Evolutionary conservation across 768 basidiomycete species (phyloP).

Genomic region (Agrocybe pediades): DNA sequence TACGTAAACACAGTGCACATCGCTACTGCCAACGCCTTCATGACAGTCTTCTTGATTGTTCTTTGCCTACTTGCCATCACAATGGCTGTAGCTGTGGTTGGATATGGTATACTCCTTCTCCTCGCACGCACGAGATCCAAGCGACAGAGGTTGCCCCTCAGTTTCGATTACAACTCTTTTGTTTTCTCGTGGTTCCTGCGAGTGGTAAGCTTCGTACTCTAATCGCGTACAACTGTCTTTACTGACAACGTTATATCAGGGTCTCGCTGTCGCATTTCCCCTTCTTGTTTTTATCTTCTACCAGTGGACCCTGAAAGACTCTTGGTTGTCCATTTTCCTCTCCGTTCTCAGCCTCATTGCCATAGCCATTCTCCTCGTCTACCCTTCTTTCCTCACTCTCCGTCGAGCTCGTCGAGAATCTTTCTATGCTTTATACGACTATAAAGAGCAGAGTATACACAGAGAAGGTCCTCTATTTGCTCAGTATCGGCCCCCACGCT

Average conservation of each 20-base stretch:
- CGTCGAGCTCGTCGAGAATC: conserved; percentile 39
- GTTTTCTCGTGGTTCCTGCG: conserved; percentile 65
- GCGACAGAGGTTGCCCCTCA: conserved; percentile 17
- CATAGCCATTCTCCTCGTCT: conserved; percentile 48
- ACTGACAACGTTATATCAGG: conserved; percentile 34
- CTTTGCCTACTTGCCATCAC: conserved; percentile 71
- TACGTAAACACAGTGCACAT: conserved; percentile 79
- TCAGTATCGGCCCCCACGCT: conserved; percentile 66
- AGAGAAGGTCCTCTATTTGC: conserved; percentile 63
- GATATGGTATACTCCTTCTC: conserved; percentile 44
- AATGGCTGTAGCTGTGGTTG: conserved; percentile 49
- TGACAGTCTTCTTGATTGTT: conserved; percentile 79
- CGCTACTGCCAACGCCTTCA: conserved; percentile 85
- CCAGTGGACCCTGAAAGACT: conserved; percentile 91
- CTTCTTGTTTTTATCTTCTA: conserved; percentile 79
- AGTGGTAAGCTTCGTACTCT: conserved; percentile 48
- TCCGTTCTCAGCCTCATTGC: conserved; percentile 69
- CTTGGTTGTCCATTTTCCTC: conserved; percentile 81
- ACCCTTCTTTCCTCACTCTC: conserved; percentile 50
- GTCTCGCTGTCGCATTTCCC: conserved; percentile 66
- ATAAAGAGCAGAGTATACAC: conserved; percentile 32
- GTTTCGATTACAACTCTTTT: conserved; percentile 44
- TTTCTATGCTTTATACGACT: conserved; percentile 30
- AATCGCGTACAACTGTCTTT: background rate
- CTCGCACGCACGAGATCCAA: conserved; percentile 25